phyloP scores from a whole-genome alignment of 805 yeast genomes.

The Lachancea sp. region DNA sequence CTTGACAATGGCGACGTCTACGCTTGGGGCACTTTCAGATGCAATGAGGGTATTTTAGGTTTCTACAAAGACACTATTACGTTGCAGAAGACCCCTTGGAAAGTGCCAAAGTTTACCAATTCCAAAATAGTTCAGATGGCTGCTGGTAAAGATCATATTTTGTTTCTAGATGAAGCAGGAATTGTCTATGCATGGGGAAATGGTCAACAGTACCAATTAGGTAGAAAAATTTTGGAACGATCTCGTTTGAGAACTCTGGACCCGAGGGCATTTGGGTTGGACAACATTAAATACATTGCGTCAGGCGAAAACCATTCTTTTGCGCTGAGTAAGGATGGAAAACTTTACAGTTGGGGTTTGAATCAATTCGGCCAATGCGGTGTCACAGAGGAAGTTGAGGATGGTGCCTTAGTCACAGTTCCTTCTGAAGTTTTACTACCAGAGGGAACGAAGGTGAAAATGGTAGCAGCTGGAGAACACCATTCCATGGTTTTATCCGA shows the following conservation, averaged over 20 bases:
- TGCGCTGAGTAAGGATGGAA: constrained; percentile 71
- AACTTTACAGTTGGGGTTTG: constrained; percentile 86
- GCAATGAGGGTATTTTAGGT: constrained; percentile 87
- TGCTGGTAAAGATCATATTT: constrained; percentile 86
- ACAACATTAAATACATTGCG: constrained; percentile 71
- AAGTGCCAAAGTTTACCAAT: constrained; percentile 38
- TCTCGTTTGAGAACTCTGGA: constrained; percentile 66
- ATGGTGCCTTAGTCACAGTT: constrained; percentile 70
- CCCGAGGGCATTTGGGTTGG: constrained; percentile 79
- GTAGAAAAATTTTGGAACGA: constrained; percentile 76
- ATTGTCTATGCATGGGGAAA: constrained; percentile 95
- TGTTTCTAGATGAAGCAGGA: constrained; percentile 80
- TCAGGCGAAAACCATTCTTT: constrained; percentile 95
- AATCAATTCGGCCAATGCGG: constrained; percentile 98
- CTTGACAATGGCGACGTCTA: constrained; percentile 79
- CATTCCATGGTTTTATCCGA: constrained; percentile 73
- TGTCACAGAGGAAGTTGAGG: constrained; percentile 65
- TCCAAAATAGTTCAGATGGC: constrained; percentile 75
- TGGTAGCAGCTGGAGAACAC: constrained; percentile 90
- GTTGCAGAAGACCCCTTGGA: constrained; percentile 62
- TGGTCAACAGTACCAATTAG: constrained; percentile 89
- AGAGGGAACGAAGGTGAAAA: constrained; percentile 47
- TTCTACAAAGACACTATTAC: constrained; percentile 55
- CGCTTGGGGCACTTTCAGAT: constrained; percentile 97
- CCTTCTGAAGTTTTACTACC: constrained; percentile 73